Base-by-base conservation (phyloP, 2,329 filamentous ascomycete species). In the Alternaria conjuncta region DNA sequence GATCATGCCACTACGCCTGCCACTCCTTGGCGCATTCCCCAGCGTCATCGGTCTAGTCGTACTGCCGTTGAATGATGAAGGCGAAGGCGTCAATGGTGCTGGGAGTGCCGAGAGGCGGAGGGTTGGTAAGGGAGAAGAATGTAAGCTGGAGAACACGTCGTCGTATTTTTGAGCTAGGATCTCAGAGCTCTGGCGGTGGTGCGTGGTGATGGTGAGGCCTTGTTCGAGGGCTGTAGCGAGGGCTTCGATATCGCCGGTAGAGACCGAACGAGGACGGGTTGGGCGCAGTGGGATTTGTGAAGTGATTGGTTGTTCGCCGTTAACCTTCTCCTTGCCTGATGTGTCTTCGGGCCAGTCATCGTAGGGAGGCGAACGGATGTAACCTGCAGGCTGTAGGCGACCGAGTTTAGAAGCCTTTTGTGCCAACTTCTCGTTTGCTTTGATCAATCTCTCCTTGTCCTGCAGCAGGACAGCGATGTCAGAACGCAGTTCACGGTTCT, bases 351-450 rank as follows among this genome's bases (percentile, higher is more conserved):
- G 25, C 12, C 13, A 28, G 25, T 30, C 46, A 20, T 30, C 26
- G 25, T 30, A 50, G 2, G 23, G 26, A 7, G 26, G 21, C 18
- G 44, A 49, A 12, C 32, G 30, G 12, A 43, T 7, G n/a, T 62
- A 60, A 5, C 36, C 49, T 23, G 15, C n/a, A 28, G 57, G 55
- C 18, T 63, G 54, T 12, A 51, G 15, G 7, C 43, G 46, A 49
- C 60, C 47, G 2, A 62, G 43, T 15, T 28, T 57, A 32, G 54
- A 53, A 46, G 68, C 5, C 30, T 60, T 56, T 2, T 13, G 59
- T 26, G 58, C 57, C 1, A 69, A 46, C 25, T 65, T 68, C 36
- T 65, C 55, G 30, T 65, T 69, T 3, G 63, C 32, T 5, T 53
- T 30, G 10, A 46, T 23, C 3, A 71, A 11, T 12, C 54, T 49